phyloP scores from a whole-genome alignment of 345 rosid genomes.

The Carallia brachiata region DNA sequence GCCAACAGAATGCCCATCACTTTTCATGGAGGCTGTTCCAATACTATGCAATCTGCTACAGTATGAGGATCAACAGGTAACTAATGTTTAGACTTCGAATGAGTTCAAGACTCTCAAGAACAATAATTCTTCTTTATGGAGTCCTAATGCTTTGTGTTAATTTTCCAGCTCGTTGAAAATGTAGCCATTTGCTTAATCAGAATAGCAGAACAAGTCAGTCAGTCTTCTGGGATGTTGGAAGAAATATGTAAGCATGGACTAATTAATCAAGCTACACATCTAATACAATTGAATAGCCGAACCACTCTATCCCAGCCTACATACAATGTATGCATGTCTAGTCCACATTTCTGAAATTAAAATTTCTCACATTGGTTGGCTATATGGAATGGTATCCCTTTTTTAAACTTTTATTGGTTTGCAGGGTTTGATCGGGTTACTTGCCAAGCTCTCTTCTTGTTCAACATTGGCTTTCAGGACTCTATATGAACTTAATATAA shows the following conservation, averaged over 20 bases:
- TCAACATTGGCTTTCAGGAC: conserved; percentile 68
- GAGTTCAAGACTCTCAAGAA: neutral
- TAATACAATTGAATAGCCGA: conserved; percentile 65
- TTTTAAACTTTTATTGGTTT: conserved; percentile 28
- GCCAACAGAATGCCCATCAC: conserved; percentile 56
- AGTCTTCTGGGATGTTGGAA: conserved; percentile 66
- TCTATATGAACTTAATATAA: conserved; percentile 75
- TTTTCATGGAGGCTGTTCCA: conserved; percentile 80
- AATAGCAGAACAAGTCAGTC: conserved; percentile 64
- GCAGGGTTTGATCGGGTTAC: conserved; percentile 87
- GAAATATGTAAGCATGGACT: conserved; percentile 76
- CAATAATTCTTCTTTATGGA: neutral
- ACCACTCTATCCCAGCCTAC: conserved; percentile 72
- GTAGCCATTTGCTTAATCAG: conserved; percentile 77
- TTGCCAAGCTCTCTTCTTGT: conserved; percentile 70
- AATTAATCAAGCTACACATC: conserved; percentile 59
- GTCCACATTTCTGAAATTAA: conserved; percentile 8
- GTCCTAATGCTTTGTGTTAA: conserved; percentile 8
- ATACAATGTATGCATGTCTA: conserved; percentile 56
- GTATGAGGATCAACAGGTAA: conserved; percentile 84
- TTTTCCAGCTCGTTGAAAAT: conserved; percentile 80
- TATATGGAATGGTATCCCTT: conserved; percentile 9
- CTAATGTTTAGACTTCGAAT: conserved; percentile 1
- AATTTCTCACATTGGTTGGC: conserved; percentile 4
- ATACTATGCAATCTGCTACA: conserved; percentile 80